Evolutionary conservation across 164 flowering plant genomes (phyloP).

Genomic region (Cinnamomum micranthum): DNA sequence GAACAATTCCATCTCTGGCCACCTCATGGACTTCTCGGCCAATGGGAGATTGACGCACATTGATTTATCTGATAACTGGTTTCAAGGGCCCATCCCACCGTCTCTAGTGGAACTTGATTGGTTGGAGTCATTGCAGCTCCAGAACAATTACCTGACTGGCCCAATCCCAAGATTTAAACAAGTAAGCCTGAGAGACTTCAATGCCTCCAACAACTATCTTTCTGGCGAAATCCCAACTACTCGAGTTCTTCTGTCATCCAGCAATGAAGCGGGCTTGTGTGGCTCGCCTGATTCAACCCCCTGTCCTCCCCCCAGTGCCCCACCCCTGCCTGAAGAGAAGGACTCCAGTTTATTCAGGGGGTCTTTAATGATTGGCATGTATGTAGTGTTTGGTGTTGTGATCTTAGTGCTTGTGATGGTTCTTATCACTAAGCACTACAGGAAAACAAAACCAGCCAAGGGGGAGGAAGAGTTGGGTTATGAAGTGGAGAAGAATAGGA

Average conservation of each 20-base stretch:
- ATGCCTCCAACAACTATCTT: constrained; percentile 50
- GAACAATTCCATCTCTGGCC: constrained; percentile 39
- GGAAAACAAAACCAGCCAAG: constrained; percentile 20
- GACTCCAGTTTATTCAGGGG: background rate
- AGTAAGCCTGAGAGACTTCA: constrained; percentile 30
- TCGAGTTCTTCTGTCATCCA: constrained; percentile 26
- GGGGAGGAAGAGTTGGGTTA: constrained; percentile 8
- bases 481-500: background rate
- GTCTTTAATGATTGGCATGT: constrained; percentile 7
- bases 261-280: constrained; percentile 32
- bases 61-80: constrained; percentile 39
- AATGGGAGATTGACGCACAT: constrained; percentile 29
- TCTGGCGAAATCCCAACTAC: constrained; percentile 39
- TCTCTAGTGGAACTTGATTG: constrained; percentile 24
- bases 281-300: constrained; percentile 24
- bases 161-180: constrained; percentile 38
- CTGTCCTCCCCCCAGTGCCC: constrained; percentile 5
- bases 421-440: constrained; percentile 29
- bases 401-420: constrained; percentile 25
- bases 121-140: constrained; percentile 39
- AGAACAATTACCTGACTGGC: constrained; percentile 38
- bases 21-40: constrained; percentile 32
- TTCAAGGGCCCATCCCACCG: constrained; percentile 34
- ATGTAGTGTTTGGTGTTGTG: constrained; percentile 24
- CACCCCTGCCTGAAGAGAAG: background rate